A percentile compares a stretch with the other conserved stretches of the same genome.
These are phyloP conservation scores for Metschnikowia kofuensis DNA, from an alignment of 805 yeast species.

Conservation along the genomic window DNA sequence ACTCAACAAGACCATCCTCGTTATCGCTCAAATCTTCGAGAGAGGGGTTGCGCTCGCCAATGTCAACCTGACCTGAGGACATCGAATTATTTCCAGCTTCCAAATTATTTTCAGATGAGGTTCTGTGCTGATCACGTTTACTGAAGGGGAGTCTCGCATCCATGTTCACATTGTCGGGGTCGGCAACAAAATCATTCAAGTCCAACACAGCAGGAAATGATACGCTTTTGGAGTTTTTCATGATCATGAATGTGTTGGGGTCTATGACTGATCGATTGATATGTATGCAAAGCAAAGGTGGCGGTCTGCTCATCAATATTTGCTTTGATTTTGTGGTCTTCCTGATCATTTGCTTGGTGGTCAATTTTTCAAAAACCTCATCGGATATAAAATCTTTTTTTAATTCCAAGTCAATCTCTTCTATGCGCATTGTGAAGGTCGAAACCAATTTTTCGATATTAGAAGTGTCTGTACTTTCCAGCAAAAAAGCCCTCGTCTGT, in stretches of 20 bases:
- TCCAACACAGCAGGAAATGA: slow-evolving; percentile 69
- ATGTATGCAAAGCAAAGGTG: slow-evolving; percentile 79
- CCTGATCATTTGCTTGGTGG: slow-evolving; percentile 69
- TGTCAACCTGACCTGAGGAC: no score
- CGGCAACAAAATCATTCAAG: slow-evolving; percentile 66
- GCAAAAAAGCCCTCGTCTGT: slow-evolving; percentile 53
- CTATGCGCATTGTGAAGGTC: slow-evolving; percentile 29
- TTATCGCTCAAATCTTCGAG: neutral
- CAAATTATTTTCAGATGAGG: neutral
- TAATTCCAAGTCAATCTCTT: slow-evolving; percentile 46
- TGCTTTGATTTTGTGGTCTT: slow-evolving; percentile 84
- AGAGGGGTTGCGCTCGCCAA: neutral
- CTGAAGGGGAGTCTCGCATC: slow-evolving; percentile 80
- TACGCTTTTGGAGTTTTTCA: slow-evolving; percentile 83
- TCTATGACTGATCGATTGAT: slow-evolving; percentile 93
- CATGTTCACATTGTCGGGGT: slow-evolving; percentile 64
- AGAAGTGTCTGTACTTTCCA: slow-evolving; percentile 42
- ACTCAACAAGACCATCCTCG: neutral
- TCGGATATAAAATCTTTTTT: slow-evolving; percentile 71
- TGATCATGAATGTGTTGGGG: slow-evolving; percentile 74
- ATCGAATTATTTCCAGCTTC: no score
- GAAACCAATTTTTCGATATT: slow-evolving; percentile 26
- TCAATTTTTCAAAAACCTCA: slow-evolving; percentile 68
- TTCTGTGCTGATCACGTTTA: slow-evolving; percentile 45
- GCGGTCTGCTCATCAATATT: slow-evolving; percentile 73